A percentile compares a stretch with the other conserved stretches of the same genome.
Evolutionary conservation across 73 alveolate species (phyloP).

Genomic region (Effrenium voratum): DNA sequence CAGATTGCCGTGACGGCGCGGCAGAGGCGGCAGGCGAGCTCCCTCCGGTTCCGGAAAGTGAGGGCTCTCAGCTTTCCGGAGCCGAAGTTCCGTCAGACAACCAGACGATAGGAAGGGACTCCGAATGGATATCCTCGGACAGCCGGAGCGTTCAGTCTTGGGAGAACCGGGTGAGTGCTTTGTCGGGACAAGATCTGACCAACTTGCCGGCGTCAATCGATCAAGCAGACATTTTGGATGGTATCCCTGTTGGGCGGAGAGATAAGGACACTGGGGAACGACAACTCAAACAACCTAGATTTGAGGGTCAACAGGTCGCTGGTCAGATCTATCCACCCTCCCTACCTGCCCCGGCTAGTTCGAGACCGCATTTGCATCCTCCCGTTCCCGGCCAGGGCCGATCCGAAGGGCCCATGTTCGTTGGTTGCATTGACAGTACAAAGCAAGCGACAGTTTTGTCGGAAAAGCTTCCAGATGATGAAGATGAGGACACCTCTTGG

Average conservation of each 20-base stretch:
- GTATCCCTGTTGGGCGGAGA: too few relatives aligned
- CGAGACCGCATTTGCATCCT: not conserved
- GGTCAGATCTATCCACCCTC: too few relatives aligned
- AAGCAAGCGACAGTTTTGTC: not conserved
- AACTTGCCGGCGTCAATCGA: too few relatives aligned
- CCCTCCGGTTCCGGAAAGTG: not conserved
- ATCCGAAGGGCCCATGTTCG: not conserved
- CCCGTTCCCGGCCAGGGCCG: not conserved
- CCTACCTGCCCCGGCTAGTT: too few relatives aligned
- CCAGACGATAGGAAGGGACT: not conserved
- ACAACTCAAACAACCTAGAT: too few relatives aligned
- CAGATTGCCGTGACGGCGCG: not conserved
- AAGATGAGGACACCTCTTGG: not conserved
- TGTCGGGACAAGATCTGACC: not conserved
- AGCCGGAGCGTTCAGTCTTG: not conserved
- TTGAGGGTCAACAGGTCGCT: too few relatives aligned
- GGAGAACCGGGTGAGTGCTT: not conserved
- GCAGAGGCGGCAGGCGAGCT: not conserved
- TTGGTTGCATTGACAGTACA: not conserved
- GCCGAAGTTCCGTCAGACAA: not conserved
- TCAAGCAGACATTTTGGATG: too few relatives aligned
- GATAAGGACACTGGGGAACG: too few relatives aligned
- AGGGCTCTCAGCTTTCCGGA: not conserved
- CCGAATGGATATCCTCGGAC: not conserved
- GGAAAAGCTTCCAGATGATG: not conserved